Evolutionary conservation across 257 asterid genomes (phyloP), one percentile per base, ranked within the genome.

Genomic region (Verbena officinalis): DNA sequence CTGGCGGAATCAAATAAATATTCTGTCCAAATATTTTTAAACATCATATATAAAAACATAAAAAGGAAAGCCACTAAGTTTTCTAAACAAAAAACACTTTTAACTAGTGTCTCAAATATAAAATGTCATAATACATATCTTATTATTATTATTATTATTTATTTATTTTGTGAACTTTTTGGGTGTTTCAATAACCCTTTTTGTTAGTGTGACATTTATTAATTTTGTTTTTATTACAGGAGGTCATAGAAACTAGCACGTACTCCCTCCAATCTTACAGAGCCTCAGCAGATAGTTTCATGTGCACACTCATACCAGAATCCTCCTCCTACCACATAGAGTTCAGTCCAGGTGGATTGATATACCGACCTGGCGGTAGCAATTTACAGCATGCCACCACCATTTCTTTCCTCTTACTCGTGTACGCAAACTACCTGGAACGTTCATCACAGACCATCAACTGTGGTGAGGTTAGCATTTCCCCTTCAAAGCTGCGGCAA

Each of bases 251-350:
- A 62, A 83, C 82, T 2, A 81, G 53, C 52, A 55, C 39, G 38
- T 86, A 87, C 44, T 71, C 88, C 24, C 85, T 94, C 22, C 83
- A 86, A 70, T 84, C 97, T 0, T 94, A 94, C 70, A 83, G 78
- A 77, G 75, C 95, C 57, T 94, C 96, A n/a, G 95, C 99, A 20
- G 99, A 94, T 49, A 86, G 93, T 55, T 90, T 94, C 84, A 85
- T 90, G 86, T 94, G 99, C 78, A 80, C 98, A 4, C 77, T 94
- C 8, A 81, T 94, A 53, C 96, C 99, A 7, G 88, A 90, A 55
- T 83, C 97, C 4, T 70, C 96, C 7, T 86, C 95, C 19, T 78
- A 78, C 65, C 96, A 86, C 84, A 78, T 94, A 15, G 85, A 78
- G 68, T 88, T 75, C 86, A 74, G 88, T 4, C 91, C 95, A 0